Evolutionary conservation across 192 early-diverging fungal genomes (phyloP).

Genomic region (Thamnidium elegans): DNA sequence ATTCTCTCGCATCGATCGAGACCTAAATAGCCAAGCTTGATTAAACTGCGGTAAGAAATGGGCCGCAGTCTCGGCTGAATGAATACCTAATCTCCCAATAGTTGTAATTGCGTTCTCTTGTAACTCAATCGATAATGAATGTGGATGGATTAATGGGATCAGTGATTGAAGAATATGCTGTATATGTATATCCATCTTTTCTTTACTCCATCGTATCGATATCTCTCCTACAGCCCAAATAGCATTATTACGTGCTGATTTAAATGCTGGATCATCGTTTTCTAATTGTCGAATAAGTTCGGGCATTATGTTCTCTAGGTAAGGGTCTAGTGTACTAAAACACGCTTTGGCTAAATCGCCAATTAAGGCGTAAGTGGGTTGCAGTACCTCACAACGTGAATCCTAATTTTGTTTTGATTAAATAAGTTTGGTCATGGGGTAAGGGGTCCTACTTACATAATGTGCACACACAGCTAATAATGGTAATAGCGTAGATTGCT

Average conservation of each 20-base stretch:
- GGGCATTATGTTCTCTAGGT: not conserved
- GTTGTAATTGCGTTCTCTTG: slow-evolving; percentile 96
- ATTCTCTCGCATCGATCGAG: slow-evolving; percentile 81
- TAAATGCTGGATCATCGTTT: not conserved
- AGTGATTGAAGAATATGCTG: slow-evolving; percentile 73
- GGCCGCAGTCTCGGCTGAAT: slow-evolving; percentile 76
- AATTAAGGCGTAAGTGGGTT: slow-evolving; percentile 22
- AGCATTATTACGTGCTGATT: slow-evolving; percentile 89
- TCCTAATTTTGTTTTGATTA: slow-evolving; percentile 5
- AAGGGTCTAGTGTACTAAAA: slow-evolving; percentile 6
- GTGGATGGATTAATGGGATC: slow-evolving; percentile 66
- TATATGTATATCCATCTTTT: slow-evolving; percentile 75
- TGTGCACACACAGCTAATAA: slow-evolving; percentile 76
- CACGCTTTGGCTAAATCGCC: slow-evolving; percentile 18
- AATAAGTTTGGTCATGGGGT: not conserved
- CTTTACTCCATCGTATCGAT: slow-evolving; percentile 73
- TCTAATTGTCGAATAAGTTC: slow-evolving; percentile 1
- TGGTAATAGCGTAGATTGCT: slow-evolving; percentile 62
- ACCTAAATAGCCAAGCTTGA: slow-evolving; percentile 74
- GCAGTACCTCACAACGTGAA: slow-evolving; percentile 9
- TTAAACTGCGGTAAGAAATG: slow-evolving; percentile 79
- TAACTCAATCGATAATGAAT: slow-evolving; percentile 59
- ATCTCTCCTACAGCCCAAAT: slow-evolving; percentile 98
- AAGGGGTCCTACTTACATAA: slow-evolving; percentile 47
- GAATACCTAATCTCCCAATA: slow-evolving; percentile 86